A percentile compares a stretch with the other conserved stretches of the same genome.
Evolutionary conservation across 495 filamentous ascomycete genomes (phyloP).

Genomic region (Cenococcum geophilum): DNA sequence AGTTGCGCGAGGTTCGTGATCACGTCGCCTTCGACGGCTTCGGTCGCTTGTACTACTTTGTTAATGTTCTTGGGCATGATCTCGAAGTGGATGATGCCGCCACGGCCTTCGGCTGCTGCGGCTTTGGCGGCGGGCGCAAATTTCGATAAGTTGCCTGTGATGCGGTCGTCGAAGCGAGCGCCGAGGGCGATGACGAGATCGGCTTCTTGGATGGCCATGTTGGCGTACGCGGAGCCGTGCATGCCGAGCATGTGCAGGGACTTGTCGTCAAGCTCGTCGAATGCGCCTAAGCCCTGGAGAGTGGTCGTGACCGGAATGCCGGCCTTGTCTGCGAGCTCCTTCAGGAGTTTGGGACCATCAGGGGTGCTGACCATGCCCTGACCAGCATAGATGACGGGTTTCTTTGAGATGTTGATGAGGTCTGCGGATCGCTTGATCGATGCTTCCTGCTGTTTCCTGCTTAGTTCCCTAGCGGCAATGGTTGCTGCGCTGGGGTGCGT

Average conservation of each 20-base stretch:
- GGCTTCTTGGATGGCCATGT: conserved; percentile 72
- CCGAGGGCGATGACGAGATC: conserved; percentile 74
- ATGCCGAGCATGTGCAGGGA: conserved; percentile 78
- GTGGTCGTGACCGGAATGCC: conserved; percentile 74
- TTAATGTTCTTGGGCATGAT: conserved; percentile 85
- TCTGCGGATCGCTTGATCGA: conserved; percentile 59
- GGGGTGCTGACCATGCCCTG: conserved; percentile 60
- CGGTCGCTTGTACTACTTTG: conserved; percentile 77
- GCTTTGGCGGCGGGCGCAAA: conserved; percentile 64
- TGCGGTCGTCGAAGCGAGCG: conserved; percentile 72
- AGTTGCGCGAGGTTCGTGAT: conserved; percentile 63
- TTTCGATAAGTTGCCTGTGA: conserved; percentile 57
- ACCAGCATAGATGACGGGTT: conserved; percentile 70
- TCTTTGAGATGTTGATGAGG: conserved; percentile 67
- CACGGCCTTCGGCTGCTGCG: conserved; percentile 62
- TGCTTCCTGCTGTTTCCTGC: conserved; percentile 51
- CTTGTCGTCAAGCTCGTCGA: conserved; percentile 70
- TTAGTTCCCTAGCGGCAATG: conserved; percentile 55
- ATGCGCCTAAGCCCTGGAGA: conserved; percentile 70
- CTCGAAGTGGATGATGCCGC: conserved; percentile 76
- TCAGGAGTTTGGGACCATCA: conserved; percentile 60
- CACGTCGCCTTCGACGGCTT: conserved; percentile 72
- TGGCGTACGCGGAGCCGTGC: conserved; percentile 75
- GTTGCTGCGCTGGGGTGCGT: conserved; percentile 64
- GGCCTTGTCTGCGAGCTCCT: conserved; percentile 63